Conservation (phyloP, 78 protist genomes). For the Pelomyxa schiedti region DNA sequence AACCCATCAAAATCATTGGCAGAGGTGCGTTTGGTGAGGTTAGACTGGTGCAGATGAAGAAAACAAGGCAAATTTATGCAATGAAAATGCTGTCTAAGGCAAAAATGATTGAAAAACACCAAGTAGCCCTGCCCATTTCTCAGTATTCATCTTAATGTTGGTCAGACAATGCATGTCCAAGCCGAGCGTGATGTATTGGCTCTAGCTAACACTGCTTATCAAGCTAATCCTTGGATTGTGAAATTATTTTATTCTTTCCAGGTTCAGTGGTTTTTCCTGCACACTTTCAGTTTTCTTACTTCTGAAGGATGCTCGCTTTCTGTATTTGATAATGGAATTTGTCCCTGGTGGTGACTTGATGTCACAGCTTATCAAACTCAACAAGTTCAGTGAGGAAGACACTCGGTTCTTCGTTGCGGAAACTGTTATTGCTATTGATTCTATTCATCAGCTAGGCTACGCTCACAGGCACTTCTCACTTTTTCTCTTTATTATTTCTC, state of each 20-base stretch:
- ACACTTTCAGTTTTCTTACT: constrained; percentile 23
- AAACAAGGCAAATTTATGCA: constrained; percentile 46
- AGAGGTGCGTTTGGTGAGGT: constrained; percentile 73
- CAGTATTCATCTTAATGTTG: not conserved
- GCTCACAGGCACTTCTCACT: constrained; percentile 54
- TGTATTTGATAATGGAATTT: constrained; percentile 67
- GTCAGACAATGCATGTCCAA: constrained; percentile 50
- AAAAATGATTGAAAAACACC: constrained; percentile 57
- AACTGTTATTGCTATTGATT: constrained; percentile 63
- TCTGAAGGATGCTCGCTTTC: constrained; percentile 46
- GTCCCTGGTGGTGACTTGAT: constrained; percentile 78
- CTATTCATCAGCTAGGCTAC: constrained; percentile 58
- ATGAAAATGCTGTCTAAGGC: constrained; percentile 59
- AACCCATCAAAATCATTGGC: constrained; percentile 45
- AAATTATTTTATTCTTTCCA: constrained; percentile 72
- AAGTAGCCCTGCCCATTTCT: constrained; percentile 5
- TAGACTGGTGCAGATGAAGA: constrained; percentile 41
- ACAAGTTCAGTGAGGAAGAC: constrained; percentile 53
- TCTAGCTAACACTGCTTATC: constrained; percentile 20
- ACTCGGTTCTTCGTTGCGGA: constrained; percentile 79
- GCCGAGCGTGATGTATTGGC: constrained; percentile 80
- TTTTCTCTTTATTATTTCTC: not conserved
- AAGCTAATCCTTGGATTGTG: constrained; percentile 65
- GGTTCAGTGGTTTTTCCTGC: constrained; percentile 26
- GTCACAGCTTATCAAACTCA: constrained; percentile 58